Percentiles rank a stretch among this genome's conserved stretches.
These are phyloP conservation scores for Fraxinus anomala DNA, from an alignment of 257 asterid genomes.

Conservation along the genomic window DNA sequence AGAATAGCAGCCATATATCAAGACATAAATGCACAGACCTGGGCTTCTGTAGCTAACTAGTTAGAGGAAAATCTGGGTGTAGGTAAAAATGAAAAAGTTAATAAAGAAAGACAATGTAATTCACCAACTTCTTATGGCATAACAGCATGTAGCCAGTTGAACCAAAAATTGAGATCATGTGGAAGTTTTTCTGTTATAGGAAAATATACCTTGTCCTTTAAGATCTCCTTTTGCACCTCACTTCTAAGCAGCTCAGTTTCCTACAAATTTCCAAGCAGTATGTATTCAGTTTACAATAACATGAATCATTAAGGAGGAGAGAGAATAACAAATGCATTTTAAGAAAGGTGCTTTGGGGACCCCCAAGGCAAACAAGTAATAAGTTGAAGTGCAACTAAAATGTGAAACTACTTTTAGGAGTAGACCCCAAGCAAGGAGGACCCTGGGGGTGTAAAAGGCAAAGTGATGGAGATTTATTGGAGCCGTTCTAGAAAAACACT, in stretches of 20 bases:
- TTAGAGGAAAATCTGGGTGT: neutral
- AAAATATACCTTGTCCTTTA: slow-evolving; percentile 41
- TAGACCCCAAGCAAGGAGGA: neutral
- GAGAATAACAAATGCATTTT: neutral
- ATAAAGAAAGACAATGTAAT: neutral
- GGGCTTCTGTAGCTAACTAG: neutral
- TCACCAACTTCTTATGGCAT: neutral
- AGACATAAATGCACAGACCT: neutral
- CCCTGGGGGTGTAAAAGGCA: neutral
- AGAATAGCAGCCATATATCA: neutral
- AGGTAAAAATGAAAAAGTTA: neutral
- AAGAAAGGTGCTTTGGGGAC: neutral
- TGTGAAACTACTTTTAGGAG: neutral
- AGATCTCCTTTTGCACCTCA: slow-evolving; percentile 43
- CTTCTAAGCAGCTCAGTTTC: slow-evolving; percentile 51
- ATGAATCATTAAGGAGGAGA: neutral
- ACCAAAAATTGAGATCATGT: neutral
- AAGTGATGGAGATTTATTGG: neutral
- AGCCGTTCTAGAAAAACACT: neutral
- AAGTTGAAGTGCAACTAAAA: neutral
- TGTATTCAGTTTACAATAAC: slow-evolving; percentile 1
- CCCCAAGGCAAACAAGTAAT: neutral
- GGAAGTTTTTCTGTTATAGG: neutral
- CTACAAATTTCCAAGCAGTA: slow-evolving; percentile 29
- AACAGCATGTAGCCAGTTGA: neutral